These are phyloP conservation scores for Fusarium sp. DNA, from an alignment of 2,329 filamentous ascomycete genomes.

Conservation along the genomic window DNA sequence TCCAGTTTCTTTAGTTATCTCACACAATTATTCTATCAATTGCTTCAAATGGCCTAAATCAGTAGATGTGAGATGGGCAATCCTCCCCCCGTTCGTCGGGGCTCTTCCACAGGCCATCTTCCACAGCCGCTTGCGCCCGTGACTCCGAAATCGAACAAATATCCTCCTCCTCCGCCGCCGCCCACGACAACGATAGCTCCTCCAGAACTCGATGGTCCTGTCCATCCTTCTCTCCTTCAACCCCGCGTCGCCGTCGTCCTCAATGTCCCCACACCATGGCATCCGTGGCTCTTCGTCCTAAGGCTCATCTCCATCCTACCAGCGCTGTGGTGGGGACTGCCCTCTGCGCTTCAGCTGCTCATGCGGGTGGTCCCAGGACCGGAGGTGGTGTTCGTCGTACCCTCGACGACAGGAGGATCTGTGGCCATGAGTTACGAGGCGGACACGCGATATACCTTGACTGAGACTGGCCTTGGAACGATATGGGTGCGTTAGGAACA, in stretches of 20 bases:
- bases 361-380: conserved; percentile 68
- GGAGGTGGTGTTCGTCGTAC: conserved; percentile 48
- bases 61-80: conserved; percentile 46
- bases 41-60: conserved; percentile 46
- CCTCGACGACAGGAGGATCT: conserved; percentile 43
- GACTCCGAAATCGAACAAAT: conserved; percentile 25
- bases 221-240: conserved; percentile 68
- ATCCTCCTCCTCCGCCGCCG: conserved; percentile 13
- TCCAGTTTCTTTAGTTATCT: not conserved
- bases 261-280: conserved; percentile 79
- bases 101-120: conserved; percentile 46
- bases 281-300: conserved; percentile 78
- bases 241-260: conserved; percentile 84
- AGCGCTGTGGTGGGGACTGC: conserved; percentile 78
- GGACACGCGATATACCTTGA: conserved; percentile 61
- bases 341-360: conserved; percentile 76
- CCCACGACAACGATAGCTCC: conserved; percentile 20
- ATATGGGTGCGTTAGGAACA: conserved; percentile 72
- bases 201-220: conserved; percentile 22
- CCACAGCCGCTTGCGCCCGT: conserved; percentile 36
- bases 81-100: conserved; percentile 45
- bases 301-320: conserved; percentile 79
- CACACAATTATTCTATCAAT: conserved; percentile 7
- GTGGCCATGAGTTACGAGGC: conserved; percentile 39
- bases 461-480: conserved; percentile 78